These are phyloP conservation scores for Diaporthe sp. DNA, from an alignment of 2,329 filamentous ascomycete genomes.

Conservation along the genomic window DNA sequence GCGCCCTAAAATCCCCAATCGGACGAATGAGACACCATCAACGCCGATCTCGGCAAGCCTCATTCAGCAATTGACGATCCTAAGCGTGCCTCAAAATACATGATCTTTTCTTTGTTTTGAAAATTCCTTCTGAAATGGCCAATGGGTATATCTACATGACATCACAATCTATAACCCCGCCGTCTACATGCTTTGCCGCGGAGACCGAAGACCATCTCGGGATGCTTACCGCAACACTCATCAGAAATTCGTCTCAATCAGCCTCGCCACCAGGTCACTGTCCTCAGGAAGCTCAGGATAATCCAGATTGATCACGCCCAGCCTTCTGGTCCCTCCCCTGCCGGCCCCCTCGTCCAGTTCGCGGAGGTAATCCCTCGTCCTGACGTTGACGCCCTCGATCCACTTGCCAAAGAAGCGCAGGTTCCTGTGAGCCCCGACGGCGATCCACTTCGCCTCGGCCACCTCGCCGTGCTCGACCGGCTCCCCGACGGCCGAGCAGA, in stretches of 20 bases:
- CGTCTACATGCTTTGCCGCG: not conserved
- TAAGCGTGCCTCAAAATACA: not conserved
- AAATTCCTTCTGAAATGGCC: not conserved
- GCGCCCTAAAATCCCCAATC: constrained; percentile 12
- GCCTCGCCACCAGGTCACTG: constrained; percentile 53
- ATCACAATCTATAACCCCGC: not conserved
- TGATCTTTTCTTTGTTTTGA: not conserved
- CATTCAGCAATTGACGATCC: not conserved
- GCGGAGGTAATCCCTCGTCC: constrained; percentile 49
- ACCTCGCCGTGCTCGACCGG: constrained; percentile 52
- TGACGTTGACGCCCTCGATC: constrained; percentile 58
- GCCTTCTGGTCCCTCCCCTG: constrained; percentile 43
- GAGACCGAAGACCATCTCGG: not conserved
- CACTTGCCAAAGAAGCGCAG: constrained; percentile 51
- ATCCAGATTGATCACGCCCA: constrained; percentile 44
- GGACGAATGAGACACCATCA: not conserved
- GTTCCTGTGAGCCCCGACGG: constrained; percentile 56
- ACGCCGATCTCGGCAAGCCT: constrained; percentile 35
- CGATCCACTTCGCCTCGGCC: constrained; percentile 57
- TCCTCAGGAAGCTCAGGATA: constrained; percentile 46
- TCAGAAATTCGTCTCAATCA: constrained; percentile 56
- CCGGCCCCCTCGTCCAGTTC: constrained; percentile 41
- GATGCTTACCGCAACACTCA: too few relatives aligned
- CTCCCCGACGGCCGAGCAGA: constrained; percentile 57
- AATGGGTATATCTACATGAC: not conserved